These are phyloP conservation scores for Plasmodium sp. DNA, from an alignment of 169 alveolate species.

Conservation along the genomic window DNA sequence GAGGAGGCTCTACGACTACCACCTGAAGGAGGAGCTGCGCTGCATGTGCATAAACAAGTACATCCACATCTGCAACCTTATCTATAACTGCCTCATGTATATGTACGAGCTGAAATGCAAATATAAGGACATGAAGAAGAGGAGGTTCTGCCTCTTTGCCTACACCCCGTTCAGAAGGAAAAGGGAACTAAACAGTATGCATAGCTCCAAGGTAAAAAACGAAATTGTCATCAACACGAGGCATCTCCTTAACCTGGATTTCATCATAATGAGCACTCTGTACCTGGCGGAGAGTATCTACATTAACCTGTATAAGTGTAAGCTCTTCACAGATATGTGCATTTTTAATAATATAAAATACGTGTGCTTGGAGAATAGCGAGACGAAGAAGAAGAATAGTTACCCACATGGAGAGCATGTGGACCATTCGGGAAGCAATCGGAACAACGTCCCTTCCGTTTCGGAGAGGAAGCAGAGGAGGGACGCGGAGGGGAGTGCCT, in stretches of 20 bases:
- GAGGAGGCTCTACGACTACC: constrained; percentile 41
- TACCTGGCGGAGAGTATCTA: constrained; percentile 28
- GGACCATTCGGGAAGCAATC: not conserved
- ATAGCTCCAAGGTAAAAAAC: not conserved
- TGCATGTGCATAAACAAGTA: constrained; percentile 67
- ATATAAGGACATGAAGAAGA: constrained; percentile 7
- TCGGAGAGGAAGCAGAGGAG: not conserved
- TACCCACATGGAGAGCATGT: not conserved
- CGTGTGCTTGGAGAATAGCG: constrained; percentile 32
- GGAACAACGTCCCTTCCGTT: not conserved
- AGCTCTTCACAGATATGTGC: constrained; percentile 71
- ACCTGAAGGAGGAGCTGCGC: constrained; percentile 33
- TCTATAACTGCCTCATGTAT: constrained; percentile 24
- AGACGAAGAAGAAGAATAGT: not conserved
- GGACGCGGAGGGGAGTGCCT: not conserved
- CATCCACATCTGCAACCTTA: constrained; percentile 42
- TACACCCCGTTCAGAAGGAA: constrained; percentile 2
- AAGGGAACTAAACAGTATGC: not conserved
- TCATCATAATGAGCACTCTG: constrained; percentile 23
- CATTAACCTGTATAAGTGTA: constrained; percentile 42
- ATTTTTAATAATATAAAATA: constrained; percentile 65
- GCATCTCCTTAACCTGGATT: constrained; percentile 22
- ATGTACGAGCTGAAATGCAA: constrained; percentile 36
- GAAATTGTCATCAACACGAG: constrained; percentile 28
- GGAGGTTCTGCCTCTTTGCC: not conserved